These are phyloP conservation scores for Rhodotorula graminis DNA, from an alignment of 768 basidiomycete species.

Conservation along the genomic window DNA sequence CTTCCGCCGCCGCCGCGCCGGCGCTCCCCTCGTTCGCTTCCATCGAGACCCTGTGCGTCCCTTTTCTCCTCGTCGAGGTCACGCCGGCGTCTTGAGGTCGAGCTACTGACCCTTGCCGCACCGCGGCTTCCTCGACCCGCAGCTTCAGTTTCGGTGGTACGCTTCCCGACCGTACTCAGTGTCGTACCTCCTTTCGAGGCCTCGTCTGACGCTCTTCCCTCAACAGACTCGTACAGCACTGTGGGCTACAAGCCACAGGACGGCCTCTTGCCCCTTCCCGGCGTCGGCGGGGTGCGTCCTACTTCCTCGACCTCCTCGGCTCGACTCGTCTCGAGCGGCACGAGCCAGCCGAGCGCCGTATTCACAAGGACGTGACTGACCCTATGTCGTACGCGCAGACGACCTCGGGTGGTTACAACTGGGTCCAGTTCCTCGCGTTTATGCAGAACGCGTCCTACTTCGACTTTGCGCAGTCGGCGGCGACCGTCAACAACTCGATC, in stretches of 20 bases:
- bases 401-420: slow-evolving; percentile 15
- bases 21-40: background rate
- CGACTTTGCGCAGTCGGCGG: slow-evolving; percentile 17
- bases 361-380: too few species aligned
- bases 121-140: background rate
- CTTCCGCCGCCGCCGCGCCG: background rate
- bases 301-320: too few species aligned
- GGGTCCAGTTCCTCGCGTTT: slow-evolving; percentile 16
- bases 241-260: slow-evolving; percentile 5
- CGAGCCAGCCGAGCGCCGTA: too few species aligned
- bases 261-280: background rate
- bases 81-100: too few species aligned
- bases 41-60: background rate
- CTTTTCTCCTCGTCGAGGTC: background rate
- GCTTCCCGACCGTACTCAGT: background rate
- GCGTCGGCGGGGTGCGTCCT: background rate
- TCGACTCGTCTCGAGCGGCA: too few species aligned
- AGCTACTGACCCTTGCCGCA: background rate
- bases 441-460: background rate
- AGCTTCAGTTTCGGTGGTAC: background rate
- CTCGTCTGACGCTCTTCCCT: background rate
- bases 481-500: slow-evolving; percentile 6
- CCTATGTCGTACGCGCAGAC: too few species aligned
- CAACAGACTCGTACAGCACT: slow-evolving; percentile 14
- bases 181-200: background rate